Percentiles rank a stretch among this genome's conserved stretches.
Evolutionary conservation across 768 basidiomycete genomes (phyloP).

Genomic region (Lactifluus volemus): DNA sequence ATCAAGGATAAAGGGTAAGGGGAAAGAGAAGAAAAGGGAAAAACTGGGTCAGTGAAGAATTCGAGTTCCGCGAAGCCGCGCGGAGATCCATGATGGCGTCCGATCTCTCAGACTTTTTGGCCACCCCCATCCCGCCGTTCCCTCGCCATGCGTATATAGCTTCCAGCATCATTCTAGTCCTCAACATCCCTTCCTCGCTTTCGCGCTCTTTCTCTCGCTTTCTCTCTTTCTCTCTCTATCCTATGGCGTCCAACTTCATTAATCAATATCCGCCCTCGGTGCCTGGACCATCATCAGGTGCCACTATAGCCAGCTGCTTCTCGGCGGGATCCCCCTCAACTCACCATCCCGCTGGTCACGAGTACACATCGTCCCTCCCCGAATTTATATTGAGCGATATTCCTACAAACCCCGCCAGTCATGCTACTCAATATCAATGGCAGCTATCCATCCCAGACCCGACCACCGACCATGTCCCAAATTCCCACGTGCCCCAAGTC

Average conservation of each 20-base stretch:
- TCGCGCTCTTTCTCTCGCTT: conserved; percentile 8
- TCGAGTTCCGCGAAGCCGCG: conserved; percentile 16
- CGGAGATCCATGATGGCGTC: conserved; percentile 20
- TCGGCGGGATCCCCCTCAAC: conserved; percentile 17
- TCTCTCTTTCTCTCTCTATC: conserved; percentile 2
- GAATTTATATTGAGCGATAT: conserved; percentile 13
- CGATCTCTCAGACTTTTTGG: conserved; percentile 13
- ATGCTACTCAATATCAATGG: conserved; percentile 14
- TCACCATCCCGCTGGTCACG: conserved; percentile 12
- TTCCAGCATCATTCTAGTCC: conserved; percentile 15
- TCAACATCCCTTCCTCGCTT: conserved; percentile 9
- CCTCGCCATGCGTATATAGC: conserved; percentile 20
- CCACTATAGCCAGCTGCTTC: conserved; percentile 14
- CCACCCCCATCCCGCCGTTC: conserved; percentile 17
- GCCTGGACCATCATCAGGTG: conserved; percentile 15
- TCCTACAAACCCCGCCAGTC: conserved; percentile 13
- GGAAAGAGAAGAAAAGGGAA: too few relatives aligned
- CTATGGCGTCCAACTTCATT: conserved; percentile 15
- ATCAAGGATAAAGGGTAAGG: not conserved
- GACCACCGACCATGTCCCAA: conserved; percentile 2
- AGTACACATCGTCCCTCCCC: conserved; percentile 13
- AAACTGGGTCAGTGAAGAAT: not conserved
- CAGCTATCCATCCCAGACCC: conserved; percentile 7
- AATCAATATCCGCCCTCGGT: conserved; percentile 13
- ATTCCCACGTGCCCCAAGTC: conserved; percentile 12